These are phyloP conservation scores for Mycena epipterygia DNA, from an alignment of 768 basidiomycete genomes.

Conservation along the genomic window DNA sequence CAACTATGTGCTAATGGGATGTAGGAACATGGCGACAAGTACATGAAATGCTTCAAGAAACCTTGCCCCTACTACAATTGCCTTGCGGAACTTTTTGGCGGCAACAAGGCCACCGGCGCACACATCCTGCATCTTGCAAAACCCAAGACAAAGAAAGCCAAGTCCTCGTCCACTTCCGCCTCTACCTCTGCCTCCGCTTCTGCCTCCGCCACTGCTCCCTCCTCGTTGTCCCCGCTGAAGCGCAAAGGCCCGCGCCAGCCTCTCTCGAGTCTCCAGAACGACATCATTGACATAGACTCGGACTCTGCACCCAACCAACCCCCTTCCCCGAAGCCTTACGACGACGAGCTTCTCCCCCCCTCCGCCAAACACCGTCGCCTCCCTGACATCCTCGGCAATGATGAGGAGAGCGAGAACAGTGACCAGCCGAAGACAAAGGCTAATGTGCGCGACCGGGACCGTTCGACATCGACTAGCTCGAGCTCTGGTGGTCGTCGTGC, in stretches of 20 bases:
- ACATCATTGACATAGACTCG: background rate
- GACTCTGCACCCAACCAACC: background rate
- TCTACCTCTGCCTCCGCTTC: no score
- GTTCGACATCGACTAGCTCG: background rate
- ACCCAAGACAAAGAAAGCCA: background rate
- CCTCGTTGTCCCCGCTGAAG: background rate
- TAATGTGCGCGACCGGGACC: background rate
- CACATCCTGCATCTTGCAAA: slow-evolving; percentile 1
- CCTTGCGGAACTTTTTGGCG: background rate
- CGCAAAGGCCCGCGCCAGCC: background rate
- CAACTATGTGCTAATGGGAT: background rate
- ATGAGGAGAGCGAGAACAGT: no score
- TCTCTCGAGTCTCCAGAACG: background rate
- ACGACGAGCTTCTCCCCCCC: slow-evolving; percentile 6
- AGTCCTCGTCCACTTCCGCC: background rate
- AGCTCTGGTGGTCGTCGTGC: slow-evolving; percentile 2
- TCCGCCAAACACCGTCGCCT: background rate
- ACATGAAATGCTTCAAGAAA: no score
- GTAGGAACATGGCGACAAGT: no score
- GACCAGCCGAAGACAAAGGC: background rate
- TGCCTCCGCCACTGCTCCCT: background rate
- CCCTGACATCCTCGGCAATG: background rate
- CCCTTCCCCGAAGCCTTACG: background rate
- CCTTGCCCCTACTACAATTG: slow-evolving; percentile 5
- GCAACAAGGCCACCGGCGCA: slow-evolving; percentile 17